Evolutionary conservation across 345 rosid species (phyloP).

Genomic region (Microcos paniculata): DNA sequence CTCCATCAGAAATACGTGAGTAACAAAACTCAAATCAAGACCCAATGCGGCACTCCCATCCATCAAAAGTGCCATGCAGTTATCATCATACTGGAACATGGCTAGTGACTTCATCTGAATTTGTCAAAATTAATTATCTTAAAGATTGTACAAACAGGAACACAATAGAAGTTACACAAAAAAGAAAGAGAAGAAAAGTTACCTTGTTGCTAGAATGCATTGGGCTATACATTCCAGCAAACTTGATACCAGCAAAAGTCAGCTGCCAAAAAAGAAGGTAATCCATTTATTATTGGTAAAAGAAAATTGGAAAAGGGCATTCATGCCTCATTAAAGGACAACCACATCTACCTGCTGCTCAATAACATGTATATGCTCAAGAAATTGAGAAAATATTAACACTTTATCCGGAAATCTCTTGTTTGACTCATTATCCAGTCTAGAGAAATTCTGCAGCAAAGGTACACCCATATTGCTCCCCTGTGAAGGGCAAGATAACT

Average conservation of each 20-base stretch:
- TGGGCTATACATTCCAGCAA: slow-evolving; percentile 81
- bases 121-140: slow-evolving; percentile 17
- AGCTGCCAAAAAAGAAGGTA: slow-evolving; percentile 41
- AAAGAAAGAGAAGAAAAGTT: slow-evolving; percentile 9
- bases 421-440: slow-evolving; percentile 30
- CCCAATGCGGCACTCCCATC: slow-evolving; percentile 97
- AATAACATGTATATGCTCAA: slow-evolving; percentile 87
- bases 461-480: slow-evolving; percentile 20
- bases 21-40: slow-evolving; percentile 95
- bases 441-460: slow-evolving; percentile 21
- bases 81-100: slow-evolving; percentile 60
- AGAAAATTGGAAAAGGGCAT: not conserved
- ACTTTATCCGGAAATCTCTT: slow-evolving; percentile 59
- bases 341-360: slow-evolving; percentile 73
- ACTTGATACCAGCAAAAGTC: slow-evolving; percentile 73
- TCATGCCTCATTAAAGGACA: not conserved
- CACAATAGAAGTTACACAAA: not conserved
- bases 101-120: slow-evolving; percentile 72
- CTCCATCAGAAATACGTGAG: slow-evolving; percentile 85
- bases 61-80: slow-evolving; percentile 88
- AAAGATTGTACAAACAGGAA: slow-evolving; percentile 17
- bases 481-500: slow-evolving; percentile 21
- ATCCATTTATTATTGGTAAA: not conserved
- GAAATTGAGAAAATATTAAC: slow-evolving; percentile 89
- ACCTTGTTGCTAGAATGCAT: slow-evolving; percentile 85